Evolutionary conservation across 305 asterid genomes (phyloP).

Genomic region (Lippia alba): DNA sequence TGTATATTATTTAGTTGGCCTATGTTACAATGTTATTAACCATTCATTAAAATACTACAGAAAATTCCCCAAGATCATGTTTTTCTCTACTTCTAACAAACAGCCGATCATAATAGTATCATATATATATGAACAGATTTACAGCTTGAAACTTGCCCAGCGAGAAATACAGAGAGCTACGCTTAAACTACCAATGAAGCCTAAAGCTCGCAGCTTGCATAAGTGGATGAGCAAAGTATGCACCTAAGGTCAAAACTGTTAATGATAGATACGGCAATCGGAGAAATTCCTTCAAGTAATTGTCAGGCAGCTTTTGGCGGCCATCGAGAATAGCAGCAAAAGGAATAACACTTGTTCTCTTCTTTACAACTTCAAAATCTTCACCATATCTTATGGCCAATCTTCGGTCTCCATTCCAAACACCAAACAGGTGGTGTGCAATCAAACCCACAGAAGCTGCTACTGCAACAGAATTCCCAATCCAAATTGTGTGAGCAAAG

Average conservation of each 20-base stretch:
- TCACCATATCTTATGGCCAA: conserved; percentile 78
- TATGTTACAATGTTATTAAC: no score
- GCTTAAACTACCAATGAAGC: conserved; percentile 79
- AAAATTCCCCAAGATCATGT: no score
- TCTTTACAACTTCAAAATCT: conserved; percentile 77
- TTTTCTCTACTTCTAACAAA: no score
- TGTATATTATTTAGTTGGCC: no score
- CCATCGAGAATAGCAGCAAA: conserved; percentile 96
- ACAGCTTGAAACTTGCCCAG: conserved; percentile 8
- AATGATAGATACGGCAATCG: conserved; percentile 82
- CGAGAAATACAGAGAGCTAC: not conserved
- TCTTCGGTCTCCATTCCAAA: conserved; percentile 95
- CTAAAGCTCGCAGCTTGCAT: conserved; percentile 89
- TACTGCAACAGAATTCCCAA: conserved; percentile 85
- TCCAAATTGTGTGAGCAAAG: conserved; percentile 91
- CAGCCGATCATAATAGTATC: not conserved
- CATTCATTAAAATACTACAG: no score
- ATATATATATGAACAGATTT: not conserved
- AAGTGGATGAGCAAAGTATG: conserved; percentile 87
- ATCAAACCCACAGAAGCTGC: conserved; percentile 93
- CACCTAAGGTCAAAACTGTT: conserved; percentile 75
- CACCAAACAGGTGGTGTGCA: conserved; percentile 94
- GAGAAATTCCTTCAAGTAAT: conserved; percentile 76
- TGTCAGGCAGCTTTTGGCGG: conserved; percentile 89
- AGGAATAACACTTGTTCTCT: conserved; percentile 81